Percentiles rank a stretch among this genome's conserved stretches.
phyloP scores from a whole-genome alignment of 176 grass and related monocot genomes.

The Cenchrus americanus region DNA sequence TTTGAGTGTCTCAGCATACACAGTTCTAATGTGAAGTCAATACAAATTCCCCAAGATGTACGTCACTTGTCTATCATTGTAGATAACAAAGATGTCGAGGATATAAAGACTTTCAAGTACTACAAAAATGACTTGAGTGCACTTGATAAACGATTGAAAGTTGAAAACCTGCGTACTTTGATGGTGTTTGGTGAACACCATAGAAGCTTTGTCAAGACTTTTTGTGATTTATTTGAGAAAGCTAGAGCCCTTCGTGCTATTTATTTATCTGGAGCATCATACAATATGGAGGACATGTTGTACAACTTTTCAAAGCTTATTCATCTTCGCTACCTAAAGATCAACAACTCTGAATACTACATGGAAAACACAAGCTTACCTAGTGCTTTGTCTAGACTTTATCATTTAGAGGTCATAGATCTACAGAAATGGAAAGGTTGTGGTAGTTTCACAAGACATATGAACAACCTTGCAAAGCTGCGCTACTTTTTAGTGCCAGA shows the following conservation, averaged over 20 bases:
- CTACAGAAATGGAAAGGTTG: not conserved
- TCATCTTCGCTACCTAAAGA: constrained; percentile 25
- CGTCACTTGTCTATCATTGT: constrained; percentile 37
- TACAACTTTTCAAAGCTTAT: not conserved
- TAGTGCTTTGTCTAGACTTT: not conserved
- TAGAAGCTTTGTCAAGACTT: not conserved
- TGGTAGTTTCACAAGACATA: not conserved
- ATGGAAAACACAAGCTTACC: no score
- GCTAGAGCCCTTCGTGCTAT: not conserved
- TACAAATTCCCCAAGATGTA: not conserved
- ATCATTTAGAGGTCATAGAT: not conserved
- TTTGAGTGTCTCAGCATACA: constrained; percentile 27
- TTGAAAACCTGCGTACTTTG: constrained; percentile 11
- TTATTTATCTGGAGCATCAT: not conserved
- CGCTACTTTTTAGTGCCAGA: not conserved
- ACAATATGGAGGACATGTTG: not conserved
- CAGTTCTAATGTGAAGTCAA: not conserved
- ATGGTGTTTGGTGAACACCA: constrained; percentile 8
- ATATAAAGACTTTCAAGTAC: not conserved
- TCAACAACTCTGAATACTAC: not conserved
- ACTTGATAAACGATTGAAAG: not conserved
- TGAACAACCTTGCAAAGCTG: not conserved
- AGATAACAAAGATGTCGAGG: not conserved
- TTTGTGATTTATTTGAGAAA: not conserved
- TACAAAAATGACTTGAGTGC: not conserved